Evolutionary conservation across 257 asterid genomes (phyloP).

Genomic region (Solanum ossicruentum): DNA sequence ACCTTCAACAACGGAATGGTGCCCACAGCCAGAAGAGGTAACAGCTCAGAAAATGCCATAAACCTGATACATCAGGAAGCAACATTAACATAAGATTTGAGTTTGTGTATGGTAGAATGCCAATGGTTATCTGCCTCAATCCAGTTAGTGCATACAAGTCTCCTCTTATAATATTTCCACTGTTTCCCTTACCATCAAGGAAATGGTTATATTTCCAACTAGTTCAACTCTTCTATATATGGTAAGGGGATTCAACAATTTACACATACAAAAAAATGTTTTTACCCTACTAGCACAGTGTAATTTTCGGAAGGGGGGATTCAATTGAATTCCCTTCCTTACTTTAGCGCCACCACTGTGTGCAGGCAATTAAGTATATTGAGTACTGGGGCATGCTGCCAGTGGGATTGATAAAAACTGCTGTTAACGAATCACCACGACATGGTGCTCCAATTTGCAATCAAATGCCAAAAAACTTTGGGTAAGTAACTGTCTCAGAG

Average conservation of each 20-base stretch:
- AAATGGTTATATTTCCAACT: neutral
- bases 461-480: neutral
- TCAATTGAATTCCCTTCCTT: neutral
- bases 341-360: neutral
- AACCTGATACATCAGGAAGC: constrained; percentile 41
- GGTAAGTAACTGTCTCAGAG: neutral
- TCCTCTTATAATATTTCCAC: neutral
- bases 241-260: neutral
- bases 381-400: neutral
- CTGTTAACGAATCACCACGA: neutral
- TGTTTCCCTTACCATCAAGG: neutral
- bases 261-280: neutral
- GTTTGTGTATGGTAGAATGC: neutral
- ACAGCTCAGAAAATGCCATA: constrained; percentile 80
- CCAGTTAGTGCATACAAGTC: neutral
- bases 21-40: constrained; percentile 79
- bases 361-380: neutral
- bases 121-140: neutral
- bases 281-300: neutral
- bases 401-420: neutral
- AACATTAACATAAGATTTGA: constrained; percentile 1
- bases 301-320: neutral
- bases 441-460: neutral
- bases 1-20: constrained; percentile 68
- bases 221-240: neutral